These are phyloP conservation scores for Phascolomyces articulosus DNA, from an alignment of 371 early-diverging fungal genomes.

Conservation along the genomic window DNA sequence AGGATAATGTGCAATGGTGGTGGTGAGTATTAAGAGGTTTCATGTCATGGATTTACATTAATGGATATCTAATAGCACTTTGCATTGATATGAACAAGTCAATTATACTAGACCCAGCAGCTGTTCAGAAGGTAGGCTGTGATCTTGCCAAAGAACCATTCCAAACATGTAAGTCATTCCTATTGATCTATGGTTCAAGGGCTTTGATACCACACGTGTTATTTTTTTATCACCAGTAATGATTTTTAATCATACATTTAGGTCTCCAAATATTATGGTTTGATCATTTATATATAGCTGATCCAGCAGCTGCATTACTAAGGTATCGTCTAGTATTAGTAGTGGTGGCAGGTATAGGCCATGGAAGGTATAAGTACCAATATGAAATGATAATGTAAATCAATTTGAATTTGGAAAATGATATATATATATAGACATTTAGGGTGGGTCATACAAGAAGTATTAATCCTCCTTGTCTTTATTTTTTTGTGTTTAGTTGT, in stretches of 20 bases:
- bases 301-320: not conserved
- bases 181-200: not conserved
- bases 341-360: constrained; percentile 5
- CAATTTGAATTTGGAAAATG: not conserved
- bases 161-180: constrained; percentile 3
- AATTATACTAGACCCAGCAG: constrained; percentile 8
- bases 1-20: too few relatives aligned
- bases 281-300: not conserved
- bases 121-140: constrained; percentile 1
- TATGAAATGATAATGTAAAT: not conserved
- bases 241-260: not conserved
- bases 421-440: not conserved
- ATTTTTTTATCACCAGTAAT: not conserved
- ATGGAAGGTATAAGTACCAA: constrained; percentile 1
- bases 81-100: constrained; percentile 7
- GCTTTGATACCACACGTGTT: not conserved
- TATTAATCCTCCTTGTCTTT: not conserved
- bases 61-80: not conserved
- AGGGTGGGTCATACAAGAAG: not conserved
- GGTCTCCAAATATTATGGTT: constrained; percentile 9
- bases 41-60: too few relatives aligned
- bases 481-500: not conserved
- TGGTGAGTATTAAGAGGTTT: too few relatives aligned
- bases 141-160: not conserved
- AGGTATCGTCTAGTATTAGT: not conserved